Evolutionary conservation across 2,329 filamentous ascomycete genomes (phyloP).

Genomic region (Oidium heveae): DNA sequence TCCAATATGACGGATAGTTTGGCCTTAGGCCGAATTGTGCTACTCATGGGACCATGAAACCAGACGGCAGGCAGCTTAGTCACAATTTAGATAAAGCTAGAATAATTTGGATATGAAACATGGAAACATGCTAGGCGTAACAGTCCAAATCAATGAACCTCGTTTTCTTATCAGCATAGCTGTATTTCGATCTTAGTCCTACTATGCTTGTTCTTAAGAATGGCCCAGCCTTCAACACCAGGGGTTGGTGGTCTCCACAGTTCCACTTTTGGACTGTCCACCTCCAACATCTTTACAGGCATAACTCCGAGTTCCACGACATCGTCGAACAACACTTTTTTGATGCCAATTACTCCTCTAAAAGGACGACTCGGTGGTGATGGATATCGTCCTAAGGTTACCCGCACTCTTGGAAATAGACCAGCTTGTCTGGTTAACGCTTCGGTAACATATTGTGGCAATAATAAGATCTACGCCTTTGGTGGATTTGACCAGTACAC

Average conservation of each 20-base stretch:
- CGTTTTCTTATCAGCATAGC: too few species aligned
- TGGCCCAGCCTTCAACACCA: slow-evolving; percentile 22
- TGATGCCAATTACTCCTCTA: slow-evolving; percentile 69
- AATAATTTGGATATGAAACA: background rate
- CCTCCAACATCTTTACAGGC: slow-evolving; percentile 3
- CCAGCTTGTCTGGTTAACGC: slow-evolving; percentile 93
- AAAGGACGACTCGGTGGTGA: slow-evolving; percentile 40
- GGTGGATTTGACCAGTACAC: slow-evolving; percentile 97
- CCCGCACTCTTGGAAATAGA: slow-evolving; percentile 49
- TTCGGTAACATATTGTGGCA: slow-evolving; percentile 93
- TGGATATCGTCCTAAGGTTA: slow-evolving; percentile 65
- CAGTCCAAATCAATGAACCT: too few species aligned
- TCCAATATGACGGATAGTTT: too few species aligned
- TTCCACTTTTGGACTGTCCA: slow-evolving; percentile 21
- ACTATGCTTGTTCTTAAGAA: too few species aligned
- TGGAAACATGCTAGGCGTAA: too few species aligned
- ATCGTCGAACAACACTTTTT: slow-evolving; percentile 54
- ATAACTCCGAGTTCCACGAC: slow-evolving; percentile 23
- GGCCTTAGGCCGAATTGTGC: too few species aligned
- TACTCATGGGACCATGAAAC: too few species aligned
- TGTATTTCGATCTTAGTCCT: too few species aligned
- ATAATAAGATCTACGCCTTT: slow-evolving; percentile 94
- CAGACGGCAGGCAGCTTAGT: too few species aligned
- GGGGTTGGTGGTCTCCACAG: slow-evolving; percentile 12
- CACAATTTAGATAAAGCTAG: too few species aligned